phyloP scores from a whole-genome alignment of 371 early-diverging fungal species.

The Mucor racemosus region DNA sequence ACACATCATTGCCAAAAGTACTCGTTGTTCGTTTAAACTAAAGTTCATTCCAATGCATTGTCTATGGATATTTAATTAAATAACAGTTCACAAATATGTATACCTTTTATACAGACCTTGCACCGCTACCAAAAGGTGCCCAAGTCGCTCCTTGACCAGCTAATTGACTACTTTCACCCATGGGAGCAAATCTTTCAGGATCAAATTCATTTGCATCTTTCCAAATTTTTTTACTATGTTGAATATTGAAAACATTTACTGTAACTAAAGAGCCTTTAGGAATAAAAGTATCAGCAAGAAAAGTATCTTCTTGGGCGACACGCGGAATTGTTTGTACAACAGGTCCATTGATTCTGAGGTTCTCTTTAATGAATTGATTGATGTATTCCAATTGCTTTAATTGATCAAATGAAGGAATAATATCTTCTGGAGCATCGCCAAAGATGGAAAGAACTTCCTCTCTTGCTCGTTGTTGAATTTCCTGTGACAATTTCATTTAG shows the following conservation, averaged over 20 bases:
- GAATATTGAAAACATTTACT: constrained; percentile 40
- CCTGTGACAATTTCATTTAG: constrained; percentile 6
- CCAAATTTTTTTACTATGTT: constrained; percentile 31
- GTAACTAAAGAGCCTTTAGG: constrained; percentile 48
- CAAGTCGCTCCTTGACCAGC: constrained; percentile 39
- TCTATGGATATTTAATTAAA: constrained; percentile 11
- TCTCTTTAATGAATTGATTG: constrained; percentile 45
- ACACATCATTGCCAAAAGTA: constrained; percentile 54
- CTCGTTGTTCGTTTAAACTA: constrained; percentile 56
- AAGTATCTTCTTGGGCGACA: constrained; percentile 28
- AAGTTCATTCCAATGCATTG: constrained; percentile 66
- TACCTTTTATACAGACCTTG: neutral
- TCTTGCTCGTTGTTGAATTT: constrained; percentile 24
- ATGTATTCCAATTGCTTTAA: constrained; percentile 45
- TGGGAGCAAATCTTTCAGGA: constrained; percentile 50
- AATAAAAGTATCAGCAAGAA: constrained; percentile 36
- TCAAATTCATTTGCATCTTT: constrained; percentile 19
- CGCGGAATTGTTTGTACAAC: constrained; percentile 7
- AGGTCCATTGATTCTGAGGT: constrained; percentile 16
- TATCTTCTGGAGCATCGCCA: constrained; percentile 20
- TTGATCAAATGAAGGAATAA: constrained; percentile 41
- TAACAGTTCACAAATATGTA: too few species aligned
- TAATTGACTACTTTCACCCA: constrained; percentile 27
- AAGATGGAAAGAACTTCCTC: constrained; percentile 13
- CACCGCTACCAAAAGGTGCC: constrained; percentile 58